A percentile compares a stretch with the other conserved stretches of the same genome.
phyloP scores from a whole-genome alignment of 1,139 yeast species.

The Keqinozyma sinolaborantium region DNA sequence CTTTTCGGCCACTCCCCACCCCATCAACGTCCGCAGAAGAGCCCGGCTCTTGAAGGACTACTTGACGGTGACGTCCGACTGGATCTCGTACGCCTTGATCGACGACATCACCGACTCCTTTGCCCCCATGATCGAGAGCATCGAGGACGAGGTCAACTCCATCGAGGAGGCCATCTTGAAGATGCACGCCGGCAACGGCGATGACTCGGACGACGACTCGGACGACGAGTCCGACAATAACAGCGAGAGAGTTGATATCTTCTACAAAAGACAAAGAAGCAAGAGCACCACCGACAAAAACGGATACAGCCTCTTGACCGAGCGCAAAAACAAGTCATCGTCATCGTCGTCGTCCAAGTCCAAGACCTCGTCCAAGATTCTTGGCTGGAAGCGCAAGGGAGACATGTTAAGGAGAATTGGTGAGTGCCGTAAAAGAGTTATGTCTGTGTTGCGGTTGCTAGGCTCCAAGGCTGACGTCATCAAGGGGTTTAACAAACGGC shows the following conservation, averaged over 20 bases:
- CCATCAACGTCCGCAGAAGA: slow-evolving; percentile 90
- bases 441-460: slow-evolving; percentile 79
- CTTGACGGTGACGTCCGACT: slow-evolving; percentile 85
- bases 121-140: slow-evolving; percentile 92
- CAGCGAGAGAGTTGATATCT: slow-evolving; percentile 20
- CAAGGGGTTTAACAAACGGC: slow-evolving; percentile 87
- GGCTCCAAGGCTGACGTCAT: slow-evolving; percentile 96
- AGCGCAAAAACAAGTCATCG: slow-evolving; percentile 19
- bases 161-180: slow-evolving; percentile 87
- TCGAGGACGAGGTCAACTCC: slow-evolving; percentile 86
- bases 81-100: slow-evolving; percentile 95
- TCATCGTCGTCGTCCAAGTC: slow-evolving; percentile 17
- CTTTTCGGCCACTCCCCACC: slow-evolving; percentile 93
- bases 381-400: slow-evolving; percentile 87
- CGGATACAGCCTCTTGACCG: slow-evolving; percentile 8
- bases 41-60: slow-evolving; percentile 86
- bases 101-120: slow-evolving; percentile 97
- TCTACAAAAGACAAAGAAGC: slow-evolving; percentile 35
- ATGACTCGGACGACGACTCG: slow-evolving; percentile 38
- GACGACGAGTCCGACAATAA: slow-evolving; percentile 30
- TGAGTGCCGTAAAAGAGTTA: slow-evolving; percentile 89
- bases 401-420: slow-evolving; percentile 94
- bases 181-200: slow-evolving; percentile 71
- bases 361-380: slow-evolving; percentile 49
- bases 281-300: slow-evolving; percentile 37